These are phyloP conservation scores for Trypanosoma melophagium DNA, from an alignment of 208 protist species.

Conservation along the genomic window DNA sequence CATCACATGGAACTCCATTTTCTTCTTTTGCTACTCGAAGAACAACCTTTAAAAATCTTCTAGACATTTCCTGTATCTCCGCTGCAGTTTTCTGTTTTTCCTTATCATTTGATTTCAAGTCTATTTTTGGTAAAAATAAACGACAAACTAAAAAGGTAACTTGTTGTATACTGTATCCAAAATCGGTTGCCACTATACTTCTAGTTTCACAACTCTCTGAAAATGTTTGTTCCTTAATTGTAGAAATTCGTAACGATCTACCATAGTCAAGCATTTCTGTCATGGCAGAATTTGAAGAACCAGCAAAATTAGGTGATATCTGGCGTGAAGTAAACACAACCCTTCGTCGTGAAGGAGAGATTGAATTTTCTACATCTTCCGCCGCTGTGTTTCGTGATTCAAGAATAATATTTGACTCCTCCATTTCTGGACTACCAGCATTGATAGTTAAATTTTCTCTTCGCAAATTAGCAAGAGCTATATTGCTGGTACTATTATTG, in stretches of 20 bases:
- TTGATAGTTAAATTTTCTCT: background rate
- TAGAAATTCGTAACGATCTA: background rate
- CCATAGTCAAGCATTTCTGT: background rate
- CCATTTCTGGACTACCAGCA: background rate
- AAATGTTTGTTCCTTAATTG: conserved; percentile 5
- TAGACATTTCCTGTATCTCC: conserved; percentile 26
- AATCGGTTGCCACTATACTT: conserved; percentile 7
- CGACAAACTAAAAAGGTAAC: conserved; percentile 39
- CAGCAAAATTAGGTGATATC: background rate
- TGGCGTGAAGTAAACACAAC: background rate
- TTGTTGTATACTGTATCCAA: conserved; percentile 16
- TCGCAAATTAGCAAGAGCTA: background rate
- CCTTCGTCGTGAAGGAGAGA: background rate
- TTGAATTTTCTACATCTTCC: background rate
- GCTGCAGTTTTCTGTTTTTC: conserved; percentile 1
- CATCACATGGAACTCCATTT: conserved; percentile 30
- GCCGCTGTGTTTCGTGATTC: background rate
- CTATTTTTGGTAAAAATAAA: conserved; percentile 32
- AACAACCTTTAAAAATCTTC: conserved; percentile 29
- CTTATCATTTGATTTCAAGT: conserved; percentile 1
- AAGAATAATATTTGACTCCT: background rate
- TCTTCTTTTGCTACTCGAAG: conserved; percentile 26
- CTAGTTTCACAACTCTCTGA: conserved; percentile 5
- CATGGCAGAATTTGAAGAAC: background rate
- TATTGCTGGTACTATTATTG: too few species aligned